Base-by-base conservation (phyloP, 306 rosid genomes). In the Vicia faba region DNA sequence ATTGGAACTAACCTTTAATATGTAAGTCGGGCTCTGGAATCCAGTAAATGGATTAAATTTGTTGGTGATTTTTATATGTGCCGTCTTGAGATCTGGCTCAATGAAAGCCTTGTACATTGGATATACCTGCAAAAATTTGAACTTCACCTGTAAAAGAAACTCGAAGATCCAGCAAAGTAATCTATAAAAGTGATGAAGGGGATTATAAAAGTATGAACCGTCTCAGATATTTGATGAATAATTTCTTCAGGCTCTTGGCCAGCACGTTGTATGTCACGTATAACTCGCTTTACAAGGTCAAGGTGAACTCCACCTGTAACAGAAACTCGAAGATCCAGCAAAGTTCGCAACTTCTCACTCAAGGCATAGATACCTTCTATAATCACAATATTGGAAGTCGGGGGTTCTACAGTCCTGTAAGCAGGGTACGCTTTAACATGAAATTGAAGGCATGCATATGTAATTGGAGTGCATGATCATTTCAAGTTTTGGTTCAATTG, bases 91-190 rank as follows among this genome's bases (percentile, higher is more conserved):
- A 85, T 95, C 99, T 57, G 99, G 99, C 83, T 95, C 99, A 7
- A 95, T 95, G 69, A 82, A 95, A 70, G 99, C 99, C 78, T 95
- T 95, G 86, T 95, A 95, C 99, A 95, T 95, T 61, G 99, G 99
- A 82, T 90, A 90, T 57, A 95, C 99, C 99, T 95, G 91, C 70
- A 79, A 57, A 70, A 36, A 28, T 61, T 39, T 61, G 46, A 70
- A 39, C 44, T 56, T 81, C n/a, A n/a, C n/a, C n/a, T n/a, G n/a
- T n/a, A n/a, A n/a, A n/a, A n/a, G n/a, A n/a, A n/a, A n/a, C n/a
- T n/a, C n/a, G n/a, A n/a, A n/a, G n/a, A n/a, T n/a, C n/a, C n/a
- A n/a, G n/a, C n/a, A n/a, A n/a, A n/a, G n/a, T n/a, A n/a, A n/a
- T 68, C 46, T 25, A 51, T 15, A 38, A 36, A 58, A 76, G 75